Conservation (phyloP, 83 land plant genomes). For the Diphasiastrum complanatum region DNA sequence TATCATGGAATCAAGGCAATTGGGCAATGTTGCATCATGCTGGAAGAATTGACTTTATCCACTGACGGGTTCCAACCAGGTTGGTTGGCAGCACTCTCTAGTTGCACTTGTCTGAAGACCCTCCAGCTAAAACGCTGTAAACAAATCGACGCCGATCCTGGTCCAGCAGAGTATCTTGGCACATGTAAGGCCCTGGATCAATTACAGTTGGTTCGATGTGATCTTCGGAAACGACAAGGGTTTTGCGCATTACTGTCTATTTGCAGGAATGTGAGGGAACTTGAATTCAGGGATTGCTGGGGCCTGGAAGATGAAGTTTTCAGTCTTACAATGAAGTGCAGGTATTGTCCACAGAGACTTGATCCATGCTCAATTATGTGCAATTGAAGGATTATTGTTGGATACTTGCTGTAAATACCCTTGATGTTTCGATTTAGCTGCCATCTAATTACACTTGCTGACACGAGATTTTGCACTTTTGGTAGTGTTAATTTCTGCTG, state of each 20-base stretch:
- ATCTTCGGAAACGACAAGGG: slow-evolving; percentile 55
- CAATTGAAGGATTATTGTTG: no score
- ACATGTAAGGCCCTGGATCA: slow-evolving; percentile 70
- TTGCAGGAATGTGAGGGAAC: slow-evolving; percentile 53
- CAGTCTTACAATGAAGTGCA: slow-evolving; percentile 42
- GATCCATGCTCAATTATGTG: no score
- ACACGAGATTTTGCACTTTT: no score
- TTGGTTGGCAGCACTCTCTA: slow-evolving; percentile 67
- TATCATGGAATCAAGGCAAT: slow-evolving; percentile 85
- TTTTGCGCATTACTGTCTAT: slow-evolving; percentile 55
- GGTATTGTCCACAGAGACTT: no score
- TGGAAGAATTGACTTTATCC: slow-evolving; percentile 72
- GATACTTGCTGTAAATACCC: no score
- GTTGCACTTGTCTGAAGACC: slow-evolving; percentile 67
- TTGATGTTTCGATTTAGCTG: no score
- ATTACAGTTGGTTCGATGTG: slow-evolving; percentile 57
- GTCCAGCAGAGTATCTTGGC: slow-evolving; percentile 51
- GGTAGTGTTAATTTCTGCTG: no score
- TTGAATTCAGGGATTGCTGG: slow-evolving; percentile 79
- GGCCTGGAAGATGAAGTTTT: slow-evolving; percentile 78
- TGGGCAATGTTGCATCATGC: slow-evolving; percentile 83
- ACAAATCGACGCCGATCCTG: slow-evolving; percentile 67
- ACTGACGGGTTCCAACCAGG: slow-evolving; percentile 76
- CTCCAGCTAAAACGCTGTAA: slow-evolving; percentile 58
- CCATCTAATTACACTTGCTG: no score